Percentiles rank a stretch among this genome's conserved stretches.
phyloP scores from a whole-genome alignment of 2,329 filamentous ascomycete genomes.

The Apiospora kogelbergensis region DNA sequence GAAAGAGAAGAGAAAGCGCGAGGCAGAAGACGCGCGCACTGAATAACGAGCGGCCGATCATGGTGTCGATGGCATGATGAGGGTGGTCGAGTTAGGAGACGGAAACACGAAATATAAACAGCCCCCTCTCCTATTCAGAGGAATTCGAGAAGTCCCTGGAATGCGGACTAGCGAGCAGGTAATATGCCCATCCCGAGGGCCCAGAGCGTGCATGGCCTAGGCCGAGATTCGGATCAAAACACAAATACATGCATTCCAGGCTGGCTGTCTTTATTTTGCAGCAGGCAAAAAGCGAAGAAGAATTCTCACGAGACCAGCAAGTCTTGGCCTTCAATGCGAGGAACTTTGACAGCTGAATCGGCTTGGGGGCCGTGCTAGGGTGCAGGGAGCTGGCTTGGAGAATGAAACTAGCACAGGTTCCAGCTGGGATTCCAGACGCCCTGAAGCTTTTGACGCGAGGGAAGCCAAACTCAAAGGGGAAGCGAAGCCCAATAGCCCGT shows the following conservation, averaged over 20 bases:
- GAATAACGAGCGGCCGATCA: background rate
- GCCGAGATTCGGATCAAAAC: background rate
- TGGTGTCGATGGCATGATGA: background rate
- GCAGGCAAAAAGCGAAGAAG: no score
- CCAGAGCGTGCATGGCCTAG: no score
- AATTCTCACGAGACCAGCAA: no score
- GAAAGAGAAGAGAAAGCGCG: background rate
- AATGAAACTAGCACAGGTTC: background rate
- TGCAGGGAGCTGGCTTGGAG: background rate
- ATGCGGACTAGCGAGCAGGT: background rate
- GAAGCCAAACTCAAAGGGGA: no score
- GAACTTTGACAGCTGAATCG: no score
- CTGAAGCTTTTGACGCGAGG: background rate
- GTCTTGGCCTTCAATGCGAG: no score
- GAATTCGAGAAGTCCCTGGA: background rate
- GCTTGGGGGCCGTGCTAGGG: no score
- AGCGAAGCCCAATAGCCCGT: background rate
- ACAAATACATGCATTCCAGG: background rate
- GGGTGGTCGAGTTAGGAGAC: no score
- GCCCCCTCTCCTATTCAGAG: no score
- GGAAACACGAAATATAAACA: no score
- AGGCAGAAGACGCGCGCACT: background rate
- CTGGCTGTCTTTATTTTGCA: background rate
- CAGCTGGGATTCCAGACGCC: background rate
- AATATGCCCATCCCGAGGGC: background rate